Evolutionary conservation across 1,139 yeast species (phyloP).

Genomic region (Taiozyma sp.): DNA sequence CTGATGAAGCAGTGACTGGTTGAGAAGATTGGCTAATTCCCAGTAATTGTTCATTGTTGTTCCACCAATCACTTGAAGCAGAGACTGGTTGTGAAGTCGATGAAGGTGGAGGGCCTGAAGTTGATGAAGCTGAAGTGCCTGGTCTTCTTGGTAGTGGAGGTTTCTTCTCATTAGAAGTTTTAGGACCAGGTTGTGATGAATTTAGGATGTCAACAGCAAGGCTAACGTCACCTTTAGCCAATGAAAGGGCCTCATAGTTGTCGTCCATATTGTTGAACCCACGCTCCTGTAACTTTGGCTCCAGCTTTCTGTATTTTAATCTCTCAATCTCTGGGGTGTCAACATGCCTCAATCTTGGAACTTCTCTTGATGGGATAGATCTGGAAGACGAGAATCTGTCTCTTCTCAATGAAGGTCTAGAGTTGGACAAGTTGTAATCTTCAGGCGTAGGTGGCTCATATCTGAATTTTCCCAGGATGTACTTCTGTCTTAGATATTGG

Average conservation of each 20-base stretch:
- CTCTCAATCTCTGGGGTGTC: conserved; percentile 27
- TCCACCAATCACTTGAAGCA: conserved; percentile 30
- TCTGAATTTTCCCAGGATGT: conserved; percentile 44
- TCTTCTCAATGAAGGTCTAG: conserved; percentile 1
- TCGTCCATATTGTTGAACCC: conserved; percentile 27
- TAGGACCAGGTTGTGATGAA: conserved; percentile 2
- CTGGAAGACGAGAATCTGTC: conserved; percentile 7
- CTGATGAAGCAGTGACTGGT: conserved; percentile 25
- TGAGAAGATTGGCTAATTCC: conserved; percentile 1
- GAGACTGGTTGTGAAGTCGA: conserved; percentile 40
- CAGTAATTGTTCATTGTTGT: conserved; percentile 19
- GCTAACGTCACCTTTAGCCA: conserved; percentile 27
- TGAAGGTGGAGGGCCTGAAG: conserved; percentile 27
- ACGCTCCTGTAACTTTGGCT: conserved; percentile 22
- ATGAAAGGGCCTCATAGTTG: conserved; percentile 29
- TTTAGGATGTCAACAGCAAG: conserved; percentile 25
- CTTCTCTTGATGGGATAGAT: conserved; percentile 5
- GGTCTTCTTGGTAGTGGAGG: conserved; percentile 26
- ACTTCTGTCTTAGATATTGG: conserved; percentile 47
- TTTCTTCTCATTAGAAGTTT: conserved; percentile 13
- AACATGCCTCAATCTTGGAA: conserved; percentile 25
- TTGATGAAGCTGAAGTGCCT: conserved; percentile 10
- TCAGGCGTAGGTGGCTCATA: conserved; percentile 26
- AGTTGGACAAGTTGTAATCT: conserved; percentile 15
- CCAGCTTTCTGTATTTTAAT: conserved; percentile 25